Evolutionary conservation across 2,329 filamentous ascomycete genomes (phyloP).

Genomic region (Hortaea werneckii): DNA sequence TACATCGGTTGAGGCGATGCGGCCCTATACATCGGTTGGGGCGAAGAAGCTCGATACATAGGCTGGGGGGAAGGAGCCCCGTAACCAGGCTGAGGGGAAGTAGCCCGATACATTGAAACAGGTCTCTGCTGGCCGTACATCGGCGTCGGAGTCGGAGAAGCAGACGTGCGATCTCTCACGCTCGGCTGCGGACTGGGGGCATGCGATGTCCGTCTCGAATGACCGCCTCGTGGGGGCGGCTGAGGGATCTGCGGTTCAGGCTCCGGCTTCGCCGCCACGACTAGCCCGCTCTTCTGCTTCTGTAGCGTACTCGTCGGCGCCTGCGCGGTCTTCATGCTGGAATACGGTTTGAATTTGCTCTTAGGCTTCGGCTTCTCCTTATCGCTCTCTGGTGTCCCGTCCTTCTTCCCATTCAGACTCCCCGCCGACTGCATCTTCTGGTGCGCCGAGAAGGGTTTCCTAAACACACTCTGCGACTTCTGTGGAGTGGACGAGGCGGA

Average conservation of each 20-base stretch:
- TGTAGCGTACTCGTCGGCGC: slow-evolving; percentile 23
- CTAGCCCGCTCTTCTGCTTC: slow-evolving; percentile 7
- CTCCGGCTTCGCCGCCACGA: slow-evolving; percentile 10
- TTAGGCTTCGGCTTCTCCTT: slow-evolving; percentile 23
- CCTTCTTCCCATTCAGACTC: slow-evolving; percentile 23
- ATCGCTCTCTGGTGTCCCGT: slow-evolving; percentile 21
- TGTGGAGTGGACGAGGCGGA: slow-evolving; percentile 40
- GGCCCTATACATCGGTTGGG: slow-evolving; percentile 16
- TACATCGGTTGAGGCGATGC: slow-evolving; percentile 10
- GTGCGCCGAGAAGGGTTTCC: slow-evolving; percentile 58
- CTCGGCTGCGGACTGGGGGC: slow-evolving; percentile 13
- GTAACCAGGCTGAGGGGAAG: slow-evolving; percentile 9
- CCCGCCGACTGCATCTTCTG: slow-evolving; percentile 21
- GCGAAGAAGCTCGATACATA: slow-evolving; percentile 13
- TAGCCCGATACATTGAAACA: slow-evolving; percentile 11
- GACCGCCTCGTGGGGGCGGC: slow-evolving; percentile 20
- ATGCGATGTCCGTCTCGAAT: slow-evolving; percentile 13
- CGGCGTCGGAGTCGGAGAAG: slow-evolving; percentile 31
- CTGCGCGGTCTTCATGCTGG: slow-evolving; percentile 41
- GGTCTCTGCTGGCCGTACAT: slow-evolving; percentile 13
- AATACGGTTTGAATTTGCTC: slow-evolving; percentile 37
- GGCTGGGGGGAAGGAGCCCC: slow-evolving; percentile 19
- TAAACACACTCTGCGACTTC: slow-evolving; percentile 47
- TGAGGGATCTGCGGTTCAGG: slow-evolving; percentile 20
- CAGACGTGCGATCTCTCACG: slow-evolving; percentile 20